Base-by-base conservation (phyloP, 352 stramenopile species). In the Globisporangium acanthophoron region DNA sequence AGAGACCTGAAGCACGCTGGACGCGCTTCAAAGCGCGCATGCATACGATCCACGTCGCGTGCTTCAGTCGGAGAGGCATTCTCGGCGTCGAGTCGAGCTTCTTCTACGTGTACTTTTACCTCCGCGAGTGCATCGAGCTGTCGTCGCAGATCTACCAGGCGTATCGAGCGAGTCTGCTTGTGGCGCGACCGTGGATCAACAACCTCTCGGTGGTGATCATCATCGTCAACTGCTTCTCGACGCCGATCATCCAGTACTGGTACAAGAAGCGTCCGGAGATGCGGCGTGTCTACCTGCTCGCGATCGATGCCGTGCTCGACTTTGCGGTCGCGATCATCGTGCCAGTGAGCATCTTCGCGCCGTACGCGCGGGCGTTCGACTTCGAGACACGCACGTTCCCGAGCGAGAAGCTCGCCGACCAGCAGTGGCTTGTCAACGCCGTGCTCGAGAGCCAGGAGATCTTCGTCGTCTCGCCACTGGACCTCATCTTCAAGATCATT, bases 151-250 rank as follows among this genome's bases (percentile, higher is more conserved):
- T 72, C 13, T 62, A 64, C 12, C 77, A 85, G 51, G 67, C 67
- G 8, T 85, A 85, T 56, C 58, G 64, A 7, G 71, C 69, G 31
- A 86, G 78, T 39, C 48, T 66, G 1, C 51, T 74, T 0, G 69
- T 88, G n/a, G 62, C 75, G 0, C 67, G 66, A 15, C 53, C 66
- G 13, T 85, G 73, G 74, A 70, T 85, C 52, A 88, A 88, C 49
- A 66, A 74, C 45, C 31, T 69, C 6, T 80, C 69, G 3, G 75
- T 86, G 15, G 52, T 20, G 6, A 31, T 85, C n/a, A 64, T 78
- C 13, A 67, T 77, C n/a, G 24, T 60, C 24, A 66, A 66, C 47
- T 66, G 59, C 54, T 61, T 53, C 49, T 59, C 59, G 15, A 66
- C 59, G 15, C 54, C 59, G 3, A 13, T 61, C 21, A 33, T 61